Conservation (phyloP, 2,329 filamentous ascomycete species). For the Rhynchosporium graminicola region DNA sequence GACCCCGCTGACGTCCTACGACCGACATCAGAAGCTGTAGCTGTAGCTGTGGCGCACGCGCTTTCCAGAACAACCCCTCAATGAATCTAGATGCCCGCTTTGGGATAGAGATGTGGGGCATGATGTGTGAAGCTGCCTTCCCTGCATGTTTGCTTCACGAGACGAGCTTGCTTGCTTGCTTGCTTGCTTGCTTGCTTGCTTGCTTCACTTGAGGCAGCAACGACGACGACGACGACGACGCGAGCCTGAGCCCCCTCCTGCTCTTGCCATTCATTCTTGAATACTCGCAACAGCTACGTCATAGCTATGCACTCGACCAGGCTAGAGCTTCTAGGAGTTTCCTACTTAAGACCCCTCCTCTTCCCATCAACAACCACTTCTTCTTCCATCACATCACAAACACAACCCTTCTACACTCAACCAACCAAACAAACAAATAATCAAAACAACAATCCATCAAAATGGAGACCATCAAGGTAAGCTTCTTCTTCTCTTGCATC, state of each 20-base stretch:
- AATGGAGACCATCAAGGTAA: conserved; percentile 43
- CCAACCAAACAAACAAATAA: conserved; percentile 26
- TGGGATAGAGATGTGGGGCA: neutral
- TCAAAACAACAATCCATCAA: conserved; percentile 29
- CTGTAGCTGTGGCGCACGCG: neutral
- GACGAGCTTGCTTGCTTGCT: no score
- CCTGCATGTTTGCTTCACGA: no score
- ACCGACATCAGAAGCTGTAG: no score
- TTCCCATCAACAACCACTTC: conserved; percentile 14
- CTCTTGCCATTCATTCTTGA: neutral
- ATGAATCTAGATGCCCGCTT: conserved; percentile 4
- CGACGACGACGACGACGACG: neutral
- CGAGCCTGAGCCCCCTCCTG: no score
- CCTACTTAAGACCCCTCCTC: conserved; percentile 19
- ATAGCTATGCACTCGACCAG: conserved; percentile 8
- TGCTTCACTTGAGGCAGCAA: neutral
- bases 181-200: no score
- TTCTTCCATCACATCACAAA: conserved; percentile 24
- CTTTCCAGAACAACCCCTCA: neutral
- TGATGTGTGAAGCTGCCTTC: neutral
- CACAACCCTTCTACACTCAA: conserved; percentile 25
- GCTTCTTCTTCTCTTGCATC: conserved; percentile 12
- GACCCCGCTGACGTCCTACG: conserved; percentile 30
- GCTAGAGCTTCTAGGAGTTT: conserved; percentile 5
- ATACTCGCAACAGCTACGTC: conserved; percentile 1